phyloP scores from a whole-genome alignment of 805 yeast genomes.

The Maudiozyma bulderi region DNA sequence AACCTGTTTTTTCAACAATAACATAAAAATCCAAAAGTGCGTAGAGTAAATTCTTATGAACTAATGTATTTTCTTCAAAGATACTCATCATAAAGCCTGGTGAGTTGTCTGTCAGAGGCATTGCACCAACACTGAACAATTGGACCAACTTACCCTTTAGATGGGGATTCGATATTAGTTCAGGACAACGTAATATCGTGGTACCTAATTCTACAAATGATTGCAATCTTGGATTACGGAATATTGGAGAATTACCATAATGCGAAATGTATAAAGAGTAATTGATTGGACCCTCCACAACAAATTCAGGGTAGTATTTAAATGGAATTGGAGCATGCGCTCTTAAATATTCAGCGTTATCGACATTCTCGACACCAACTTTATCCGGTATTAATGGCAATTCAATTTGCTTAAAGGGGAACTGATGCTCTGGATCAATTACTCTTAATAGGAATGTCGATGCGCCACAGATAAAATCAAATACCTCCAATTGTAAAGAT shows the following conservation, averaged over 20 bases:
- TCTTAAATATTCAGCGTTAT: constrained; percentile 63
- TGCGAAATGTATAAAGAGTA: constrained; percentile 55
- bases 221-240: constrained; percentile 41
- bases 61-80: constrained; percentile 53
- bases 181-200: constrained; percentile 72
- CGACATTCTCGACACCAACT: constrained; percentile 55
- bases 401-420: constrained; percentile 42
- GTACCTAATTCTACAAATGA: constrained; percentile 64
- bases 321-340: constrained; percentile 63
- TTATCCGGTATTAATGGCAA: constrained; percentile 56
- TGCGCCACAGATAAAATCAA: constrained; percentile 71
- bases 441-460: constrained; percentile 60
- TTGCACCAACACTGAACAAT: constrained; percentile 64
- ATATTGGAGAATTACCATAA: constrained; percentile 48
- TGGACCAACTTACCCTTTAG: constrained; percentile 79
- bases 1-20: constrained; percentile 92
- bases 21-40: constrained; percentile 85
- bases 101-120: constrained; percentile 43
- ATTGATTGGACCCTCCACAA: constrained; percentile 71
- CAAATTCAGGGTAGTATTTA: constrained; percentile 76
- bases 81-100: constrained; percentile 69
- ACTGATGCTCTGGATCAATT: constrained; percentile 61
- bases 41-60: constrained; percentile 59
- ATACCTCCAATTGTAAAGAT: constrained; percentile 51
- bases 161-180: constrained; percentile 83